Base-by-base conservation (phyloP, 2,329 filamentous ascomycete species). In the Paracoccidioides lutzii region DNA sequence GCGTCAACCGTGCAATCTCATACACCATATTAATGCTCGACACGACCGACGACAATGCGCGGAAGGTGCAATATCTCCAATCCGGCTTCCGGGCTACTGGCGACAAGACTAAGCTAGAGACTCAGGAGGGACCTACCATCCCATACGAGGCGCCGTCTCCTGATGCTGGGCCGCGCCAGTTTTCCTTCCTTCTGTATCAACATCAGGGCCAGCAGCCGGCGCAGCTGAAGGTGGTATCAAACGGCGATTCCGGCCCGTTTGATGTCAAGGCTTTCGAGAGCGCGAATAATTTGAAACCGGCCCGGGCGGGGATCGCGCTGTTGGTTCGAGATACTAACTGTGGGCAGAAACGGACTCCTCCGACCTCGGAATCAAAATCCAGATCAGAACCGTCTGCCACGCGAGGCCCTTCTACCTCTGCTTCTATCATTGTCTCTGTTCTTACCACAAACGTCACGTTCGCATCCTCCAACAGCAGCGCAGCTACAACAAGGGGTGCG, bases 1-100 rank as follows among this genome's bases (percentile, higher is more conserved):
- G 58, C 41, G 53, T 59, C 37, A 57, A 57, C 38, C 53, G 41
- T 5, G 58, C 55, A 7, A 30, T 50, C 32, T 28, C 38, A n/a
- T 59, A 57, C 28, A 51, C 41, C 14, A 57, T 59, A 10, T 40
- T 57, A 48, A 59, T 59, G 58, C 41, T 59, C 22, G 58, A 59
- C 14, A 57, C 58, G 9, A 59, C 58, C 9, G 50, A 57, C 12
- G 12, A 15, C 10, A 15, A n/a, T n/a, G 33, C 50, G 2, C 41
- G 52, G 3, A 57, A 40, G 5, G 14, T 59, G 4, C 58, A 57
- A n/a, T 59, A 38, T 40, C 33, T 59, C 10, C 58, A 59, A 33
- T 45, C 38, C 8, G 55, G 44, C 33, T 59, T 59, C 46, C 43
- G 46, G 42, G 43, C 58, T 7, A 53, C 43, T 3, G 58, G 55